A percentile compares a stretch with the other conserved stretches of the same genome.
Conservation (phyloP, 2,329 filamentous ascomycete genomes). For the Aspergillus oerlinghausenensis region DNA sequence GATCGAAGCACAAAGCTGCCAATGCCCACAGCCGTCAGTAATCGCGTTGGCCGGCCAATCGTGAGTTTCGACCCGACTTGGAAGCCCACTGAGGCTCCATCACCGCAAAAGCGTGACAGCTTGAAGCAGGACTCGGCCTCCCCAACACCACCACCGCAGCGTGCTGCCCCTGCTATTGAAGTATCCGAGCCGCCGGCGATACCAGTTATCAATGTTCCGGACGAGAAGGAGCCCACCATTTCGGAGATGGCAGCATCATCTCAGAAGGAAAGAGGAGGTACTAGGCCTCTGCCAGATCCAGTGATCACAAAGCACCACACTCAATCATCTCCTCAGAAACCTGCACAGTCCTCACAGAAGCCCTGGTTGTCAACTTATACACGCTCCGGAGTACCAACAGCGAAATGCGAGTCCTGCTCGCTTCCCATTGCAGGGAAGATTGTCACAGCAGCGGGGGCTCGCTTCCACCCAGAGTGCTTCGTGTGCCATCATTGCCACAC, state of each 20-base stretch:
- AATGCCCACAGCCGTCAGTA: constrained; percentile 84
- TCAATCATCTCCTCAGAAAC: constrained; percentile 27
- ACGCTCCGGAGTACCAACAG: constrained; percentile 54
- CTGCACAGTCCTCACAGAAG: constrained; percentile 36
- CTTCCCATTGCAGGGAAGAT: constrained; percentile 86
- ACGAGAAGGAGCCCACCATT: constrained; percentile 39
- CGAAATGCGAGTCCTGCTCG: constrained; percentile 78
- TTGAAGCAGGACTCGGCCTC: constrained; percentile 19
- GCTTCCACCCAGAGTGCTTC: constrained; percentile 94
- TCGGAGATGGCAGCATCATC: constrained; percentile 27
- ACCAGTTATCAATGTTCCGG: constrained; percentile 50
- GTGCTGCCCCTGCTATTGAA: constrained; percentile 35
- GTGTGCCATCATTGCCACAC: constrained; percentile 83
- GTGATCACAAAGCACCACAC: constrained; percentile 12
- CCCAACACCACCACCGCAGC: constrained; percentile 41
- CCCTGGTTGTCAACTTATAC: constrained; percentile 37
- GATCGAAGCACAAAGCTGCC: constrained; percentile 84
- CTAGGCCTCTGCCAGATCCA: constrained; percentile 13
- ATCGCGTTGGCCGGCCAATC: constrained; percentile 85
- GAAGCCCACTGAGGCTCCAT: constrained; percentile 53
- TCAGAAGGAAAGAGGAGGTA: constrained; percentile 8
- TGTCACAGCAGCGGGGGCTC: constrained; percentile 72
- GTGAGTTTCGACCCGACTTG: constrained; percentile 92
- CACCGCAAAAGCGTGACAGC: constrained; percentile 18
- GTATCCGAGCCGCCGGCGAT: constrained; percentile 35